phyloP scores from a whole-genome alignment of 106 monocot genomes.

The Alisma plantagoaquatica region DNA sequence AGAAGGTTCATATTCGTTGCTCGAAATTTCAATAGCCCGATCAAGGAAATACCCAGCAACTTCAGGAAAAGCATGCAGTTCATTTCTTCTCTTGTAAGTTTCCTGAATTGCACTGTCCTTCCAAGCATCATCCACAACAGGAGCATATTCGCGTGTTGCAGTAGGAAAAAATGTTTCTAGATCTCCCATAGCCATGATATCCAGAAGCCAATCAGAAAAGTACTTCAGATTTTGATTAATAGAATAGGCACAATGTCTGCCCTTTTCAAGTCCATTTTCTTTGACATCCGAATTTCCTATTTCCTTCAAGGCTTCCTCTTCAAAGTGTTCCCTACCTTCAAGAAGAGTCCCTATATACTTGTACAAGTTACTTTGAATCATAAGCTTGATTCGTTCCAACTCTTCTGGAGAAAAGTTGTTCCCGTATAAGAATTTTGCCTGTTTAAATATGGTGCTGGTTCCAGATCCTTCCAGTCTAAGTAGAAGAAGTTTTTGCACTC shows the following conservation, averaged over 20 bases:
- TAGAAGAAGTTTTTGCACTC: slow-evolving; percentile 13
- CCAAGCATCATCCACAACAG: slow-evolving; percentile 15
- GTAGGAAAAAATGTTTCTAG: slow-evolving; percentile 15
- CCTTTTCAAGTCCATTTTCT: not conserved
- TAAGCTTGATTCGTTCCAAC: slow-evolving; percentile 21
- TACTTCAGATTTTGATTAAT: slow-evolving; percentile 10
- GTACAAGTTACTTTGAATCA: slow-evolving; percentile 28
- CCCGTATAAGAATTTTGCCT: too few relatives aligned
- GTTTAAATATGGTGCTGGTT: slow-evolving; percentile 19
- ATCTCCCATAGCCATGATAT: too few relatives aligned
- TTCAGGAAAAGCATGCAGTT: slow-evolving; percentile 13
- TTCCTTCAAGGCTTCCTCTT: slow-evolving; percentile 15
- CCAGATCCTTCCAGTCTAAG: slow-evolving; percentile 12
- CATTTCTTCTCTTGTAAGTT: slow-evolving; percentile 11
- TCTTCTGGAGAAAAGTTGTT: slow-evolving; percentile 24
- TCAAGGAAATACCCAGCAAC: slow-evolving; percentile 9
- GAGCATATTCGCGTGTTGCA: slow-evolving; percentile 14
- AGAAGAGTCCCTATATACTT: slow-evolving; percentile 24
- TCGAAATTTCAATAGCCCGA: too few relatives aligned
- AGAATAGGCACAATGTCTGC: too few relatives aligned
- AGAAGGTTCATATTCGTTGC: slow-evolving; percentile 23
- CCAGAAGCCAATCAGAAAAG: slow-evolving; percentile 14
- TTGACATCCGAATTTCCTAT: not conserved
- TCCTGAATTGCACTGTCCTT: slow-evolving; percentile 12
- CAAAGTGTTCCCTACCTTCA: slow-evolving; percentile 23